Conservation (phyloP, 257 asterid species). For the Solanum stenotomum region DNA sequence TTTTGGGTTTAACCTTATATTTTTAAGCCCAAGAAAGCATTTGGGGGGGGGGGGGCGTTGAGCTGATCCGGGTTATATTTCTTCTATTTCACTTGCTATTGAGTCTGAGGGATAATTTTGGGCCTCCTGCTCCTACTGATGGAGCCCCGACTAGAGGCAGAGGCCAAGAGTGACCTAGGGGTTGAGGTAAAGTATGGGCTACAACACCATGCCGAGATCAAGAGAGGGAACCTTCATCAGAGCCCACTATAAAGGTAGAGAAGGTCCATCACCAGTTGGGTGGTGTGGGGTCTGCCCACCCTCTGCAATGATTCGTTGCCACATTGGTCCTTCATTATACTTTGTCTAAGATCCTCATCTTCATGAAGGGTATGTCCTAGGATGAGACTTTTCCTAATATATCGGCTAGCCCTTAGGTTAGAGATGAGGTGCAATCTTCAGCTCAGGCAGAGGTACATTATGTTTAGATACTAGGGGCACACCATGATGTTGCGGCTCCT, state of each 20-base stretch:
- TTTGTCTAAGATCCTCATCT: neutral
- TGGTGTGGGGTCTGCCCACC: neutral
- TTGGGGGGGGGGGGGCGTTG: accelerated
- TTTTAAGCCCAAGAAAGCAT: neutral
- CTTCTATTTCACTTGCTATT: neutral
- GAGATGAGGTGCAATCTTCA: neutral
- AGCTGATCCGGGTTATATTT: neutral
- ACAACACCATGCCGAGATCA: neutral
- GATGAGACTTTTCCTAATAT: neutral
- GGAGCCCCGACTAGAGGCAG: neutral
- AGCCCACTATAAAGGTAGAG: no score
- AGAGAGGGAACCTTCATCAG: neutral
- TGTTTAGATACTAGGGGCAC: neutral
- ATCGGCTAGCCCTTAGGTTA: neutral
- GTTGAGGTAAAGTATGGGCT: neutral
- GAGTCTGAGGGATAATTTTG: neutral
- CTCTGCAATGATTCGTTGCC: neutral
- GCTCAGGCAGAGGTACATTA: no score
- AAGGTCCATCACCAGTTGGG: neutral
- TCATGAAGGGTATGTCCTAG: no score
- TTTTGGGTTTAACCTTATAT: neutral
- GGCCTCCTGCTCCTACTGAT: no score
- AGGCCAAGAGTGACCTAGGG: neutral
- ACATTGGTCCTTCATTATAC: neutral
- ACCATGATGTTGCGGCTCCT: neutral